These are phyloP conservation scores for Myotisia sp. DNA, from an alignment of 2,329 filamentous ascomycete genomes.

Conservation along the genomic window DNA sequence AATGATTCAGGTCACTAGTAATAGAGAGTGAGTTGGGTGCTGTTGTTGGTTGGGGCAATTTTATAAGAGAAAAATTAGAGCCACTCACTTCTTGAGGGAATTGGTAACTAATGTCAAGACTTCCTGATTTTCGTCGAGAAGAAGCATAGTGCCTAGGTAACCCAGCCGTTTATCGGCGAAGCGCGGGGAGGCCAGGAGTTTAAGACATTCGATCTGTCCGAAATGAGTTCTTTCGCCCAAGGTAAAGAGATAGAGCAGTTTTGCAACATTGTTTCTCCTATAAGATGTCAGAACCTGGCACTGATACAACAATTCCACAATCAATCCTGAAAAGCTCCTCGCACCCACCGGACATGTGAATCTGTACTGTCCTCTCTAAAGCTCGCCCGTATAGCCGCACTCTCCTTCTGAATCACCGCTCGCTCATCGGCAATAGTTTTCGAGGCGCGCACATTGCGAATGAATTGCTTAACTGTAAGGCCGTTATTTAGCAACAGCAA, in stretches of 20 bases:
- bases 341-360: constrained; percentile 65
- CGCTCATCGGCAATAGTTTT: constrained; percentile 99
- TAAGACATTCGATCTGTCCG: constrained; percentile 97
- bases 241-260: constrained; percentile 94
- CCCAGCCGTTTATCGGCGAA: constrained; percentile 96
- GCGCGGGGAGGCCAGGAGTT: constrained; percentile 86
- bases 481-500: constrained; percentile 14
- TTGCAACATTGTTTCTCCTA: constrained; percentile 97
- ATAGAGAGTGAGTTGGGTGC: not conserved
- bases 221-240: constrained; percentile 96
- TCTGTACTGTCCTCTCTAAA: constrained; percentile 95
- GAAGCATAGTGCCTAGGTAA: constrained; percentile 86
- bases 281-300: constrained; percentile 5
- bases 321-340: not conserved
- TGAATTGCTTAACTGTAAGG: constrained; percentile 87
- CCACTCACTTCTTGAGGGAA: constrained; percentile 81
- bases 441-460: constrained; percentile 93
- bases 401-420: constrained; percentile 97
- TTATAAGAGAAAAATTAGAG: too few species aligned
- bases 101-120: constrained; percentile 95
- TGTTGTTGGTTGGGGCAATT: too few species aligned
- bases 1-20: constrained; percentile 78
- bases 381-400: constrained; percentile 89
- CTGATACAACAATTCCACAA: not conserved
- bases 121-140: constrained; percentile 97